phyloP scores from a whole-genome alignment of 306 rosid species.

The Abrus pulchellus region DNA sequence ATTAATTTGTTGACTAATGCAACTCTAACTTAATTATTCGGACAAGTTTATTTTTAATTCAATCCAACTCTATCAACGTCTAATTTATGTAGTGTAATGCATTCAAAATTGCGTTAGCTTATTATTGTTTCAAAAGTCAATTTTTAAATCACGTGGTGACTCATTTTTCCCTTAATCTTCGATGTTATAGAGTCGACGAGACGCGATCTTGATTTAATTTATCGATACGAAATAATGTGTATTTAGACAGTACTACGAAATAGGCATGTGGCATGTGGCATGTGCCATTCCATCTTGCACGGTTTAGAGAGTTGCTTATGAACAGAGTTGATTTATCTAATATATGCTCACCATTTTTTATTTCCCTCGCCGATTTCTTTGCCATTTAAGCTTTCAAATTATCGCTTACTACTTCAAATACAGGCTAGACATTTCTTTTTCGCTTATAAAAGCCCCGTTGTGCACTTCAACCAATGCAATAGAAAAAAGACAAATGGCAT shows the following conservation, averaged over 20 bases:
- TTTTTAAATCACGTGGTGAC: constrained; percentile 43
- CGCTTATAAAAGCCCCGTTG: constrained; percentile 47
- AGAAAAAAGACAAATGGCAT: constrained; percentile 42
- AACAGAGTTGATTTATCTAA: constrained; percentile 11
- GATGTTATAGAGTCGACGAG: constrained; percentile 4
- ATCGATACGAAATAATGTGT: background rate
- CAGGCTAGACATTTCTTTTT: background rate
- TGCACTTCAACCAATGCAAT: constrained; percentile 34
- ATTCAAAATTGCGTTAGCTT: background rate
- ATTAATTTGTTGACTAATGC: too few species aligned
- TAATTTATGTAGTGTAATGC: too few species aligned
- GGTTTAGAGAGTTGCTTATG: constrained; percentile 7
- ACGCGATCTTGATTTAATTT: constrained; percentile 34
- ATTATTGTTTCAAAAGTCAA: constrained; percentile 18
- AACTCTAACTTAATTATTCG: too few species aligned
- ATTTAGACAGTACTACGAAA: constrained; percentile 6
- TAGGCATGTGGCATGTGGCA: constrained; percentile 47
- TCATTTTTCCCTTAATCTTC: background rate
- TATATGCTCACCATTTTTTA: background rate
- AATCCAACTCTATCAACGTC: too few species aligned
- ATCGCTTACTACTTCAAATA: background rate
- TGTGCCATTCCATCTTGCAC: constrained; percentile 49
- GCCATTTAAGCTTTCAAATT: background rate
- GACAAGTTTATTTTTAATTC: too few species aligned
- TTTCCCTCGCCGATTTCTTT: background rate